Percentiles rank a stretch among this genome's conserved stretches.
phyloP scores from a whole-genome alignment of 495 filamentous ascomycete species.

The Penicillium samsonianum region DNA sequence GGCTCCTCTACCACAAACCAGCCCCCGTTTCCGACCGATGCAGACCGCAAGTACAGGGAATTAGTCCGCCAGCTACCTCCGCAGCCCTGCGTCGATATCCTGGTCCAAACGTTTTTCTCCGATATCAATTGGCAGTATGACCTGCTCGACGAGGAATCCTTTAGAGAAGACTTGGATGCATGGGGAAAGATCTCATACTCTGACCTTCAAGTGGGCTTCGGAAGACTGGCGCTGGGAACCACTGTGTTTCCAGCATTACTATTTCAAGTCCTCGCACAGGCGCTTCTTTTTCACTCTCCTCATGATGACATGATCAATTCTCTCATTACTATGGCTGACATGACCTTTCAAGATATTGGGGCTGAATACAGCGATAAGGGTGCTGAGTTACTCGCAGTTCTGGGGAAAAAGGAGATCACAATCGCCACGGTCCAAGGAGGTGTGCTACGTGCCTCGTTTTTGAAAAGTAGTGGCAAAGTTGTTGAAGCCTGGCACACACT shows the following conservation, averaged over 20 bases:
- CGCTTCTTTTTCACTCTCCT: too few relatives aligned
- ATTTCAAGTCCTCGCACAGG: too few relatives aligned
- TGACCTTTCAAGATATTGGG: too few relatives aligned
- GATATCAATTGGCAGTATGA: conserved; percentile 63
- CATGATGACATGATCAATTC: too few relatives aligned
- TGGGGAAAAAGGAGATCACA: too few relatives aligned
- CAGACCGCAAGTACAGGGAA: conserved; percentile 47
- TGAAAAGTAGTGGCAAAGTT: too few relatives aligned
- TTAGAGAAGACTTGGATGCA: conserved; percentile 47
- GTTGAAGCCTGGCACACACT: too few relatives aligned
- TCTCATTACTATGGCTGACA: too few relatives aligned
- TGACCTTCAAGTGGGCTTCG: conserved; percentile 15
- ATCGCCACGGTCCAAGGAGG: too few relatives aligned
- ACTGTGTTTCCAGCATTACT: background rate
- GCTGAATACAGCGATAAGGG: too few relatives aligned
- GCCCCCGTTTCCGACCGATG: conserved; percentile 6
- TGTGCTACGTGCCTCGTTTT: too few relatives aligned
- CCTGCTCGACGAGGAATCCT: conserved; percentile 53
- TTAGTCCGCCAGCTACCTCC: conserved; percentile 56
- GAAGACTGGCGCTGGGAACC: conserved; percentile 14
- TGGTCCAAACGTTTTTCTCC: conserved; percentile 56
- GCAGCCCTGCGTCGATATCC: conserved; percentile 50
- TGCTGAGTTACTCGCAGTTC: too few relatives aligned
- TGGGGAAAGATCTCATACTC: conserved; percentile 41
- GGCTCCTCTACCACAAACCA: background rate